Evolutionary conservation across 2,329 filamentous ascomycete genomes (phyloP).

Genomic region (Thelonectria olida): DNA sequence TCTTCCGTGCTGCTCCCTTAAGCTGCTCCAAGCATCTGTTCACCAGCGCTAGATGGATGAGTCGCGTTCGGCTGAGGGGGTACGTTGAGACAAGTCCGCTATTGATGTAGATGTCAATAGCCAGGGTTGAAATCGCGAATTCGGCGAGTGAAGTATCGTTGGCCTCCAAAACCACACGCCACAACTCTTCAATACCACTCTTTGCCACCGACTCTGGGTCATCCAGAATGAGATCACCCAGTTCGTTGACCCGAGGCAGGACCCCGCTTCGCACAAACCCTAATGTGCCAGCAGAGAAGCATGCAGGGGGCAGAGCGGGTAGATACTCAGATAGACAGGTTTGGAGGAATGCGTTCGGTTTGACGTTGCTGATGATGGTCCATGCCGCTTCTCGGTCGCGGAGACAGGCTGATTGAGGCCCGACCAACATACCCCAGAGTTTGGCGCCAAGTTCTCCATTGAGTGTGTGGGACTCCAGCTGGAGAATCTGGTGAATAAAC

Average conservation of each 20-base stretch:
- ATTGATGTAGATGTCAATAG: slow-evolving; percentile 74
- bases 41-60: slow-evolving; percentile 75
- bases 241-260: slow-evolving; percentile 56
- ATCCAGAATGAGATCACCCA: slow-evolving; percentile 57
- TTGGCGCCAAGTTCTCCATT: slow-evolving; percentile 67
- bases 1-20: slow-evolving; percentile 63
- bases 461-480: slow-evolving; percentile 69
- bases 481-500: slow-evolving; percentile 67
- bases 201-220: slow-evolving; percentile 62
- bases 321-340: slow-evolving; percentile 66
- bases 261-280: slow-evolving; percentile 68
- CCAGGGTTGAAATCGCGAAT: slow-evolving; percentile 74
- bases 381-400: slow-evolving; percentile 74
- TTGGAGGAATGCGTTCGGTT: slow-evolving; percentile 63
- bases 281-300: slow-evolving; percentile 69
- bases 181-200: slow-evolving; percentile 75
- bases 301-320: slow-evolving; percentile 63
- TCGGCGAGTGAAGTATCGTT: slow-evolving; percentile 72
- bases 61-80: slow-evolving; percentile 59
- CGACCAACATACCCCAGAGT: slow-evolving; percentile 80
- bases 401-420: slow-evolving; percentile 65
- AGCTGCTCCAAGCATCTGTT: slow-evolving; percentile 78
- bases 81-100: slow-evolving; percentile 60
- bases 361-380: slow-evolving; percentile 67
- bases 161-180: slow-evolving; percentile 80